Percentiles rank a stretch among this genome's conserved stretches.
These are phyloP conservation scores for Immersiporthe knoxdaviesiana DNA, from an alignment of 2,329 filamentous ascomycete genomes.

Conservation along the genomic window DNA sequence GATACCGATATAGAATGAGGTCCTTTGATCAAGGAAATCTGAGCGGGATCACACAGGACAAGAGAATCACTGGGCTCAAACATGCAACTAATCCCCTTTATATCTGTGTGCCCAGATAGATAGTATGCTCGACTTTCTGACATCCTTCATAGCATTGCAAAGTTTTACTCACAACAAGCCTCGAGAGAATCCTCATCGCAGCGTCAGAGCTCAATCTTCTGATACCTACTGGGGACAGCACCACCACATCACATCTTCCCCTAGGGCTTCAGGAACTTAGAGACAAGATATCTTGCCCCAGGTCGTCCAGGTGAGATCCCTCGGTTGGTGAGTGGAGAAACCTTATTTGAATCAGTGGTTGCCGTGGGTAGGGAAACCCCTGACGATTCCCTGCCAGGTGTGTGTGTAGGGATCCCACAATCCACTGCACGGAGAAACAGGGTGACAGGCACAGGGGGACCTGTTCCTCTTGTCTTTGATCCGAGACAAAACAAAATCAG, in stretches of 20 bases:
- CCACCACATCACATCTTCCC: not conserved
- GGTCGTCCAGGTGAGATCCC: slow-evolving; percentile 2
- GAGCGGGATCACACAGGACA: not conserved
- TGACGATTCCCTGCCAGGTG: not conserved
- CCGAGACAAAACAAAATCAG: not conserved
- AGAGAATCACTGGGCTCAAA: not conserved
- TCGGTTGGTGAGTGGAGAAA: slow-evolving; percentile 5
- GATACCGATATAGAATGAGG: not conserved
- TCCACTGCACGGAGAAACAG: not conserved
- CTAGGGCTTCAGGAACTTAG: not conserved
- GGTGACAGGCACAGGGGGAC: not conserved
- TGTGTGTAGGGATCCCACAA: not conserved
- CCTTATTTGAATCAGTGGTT: not conserved
- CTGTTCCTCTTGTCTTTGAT: not conserved
- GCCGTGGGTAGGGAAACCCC: not conserved
- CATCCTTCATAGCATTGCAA: too few species aligned
- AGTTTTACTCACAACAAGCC: too few species aligned
- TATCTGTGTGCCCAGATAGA: not conserved
- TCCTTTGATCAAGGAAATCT: not conserved
- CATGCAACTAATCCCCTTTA: not conserved
- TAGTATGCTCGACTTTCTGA: not conserved
- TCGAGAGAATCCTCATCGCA: too few species aligned
- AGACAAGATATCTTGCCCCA: not conserved
- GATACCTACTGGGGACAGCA: not conserved
- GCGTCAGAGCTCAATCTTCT: not conserved